Conservation (phyloP, 2,329 filamentous ascomycete species). For the Cryoendolithus antarcticus region DNA sequence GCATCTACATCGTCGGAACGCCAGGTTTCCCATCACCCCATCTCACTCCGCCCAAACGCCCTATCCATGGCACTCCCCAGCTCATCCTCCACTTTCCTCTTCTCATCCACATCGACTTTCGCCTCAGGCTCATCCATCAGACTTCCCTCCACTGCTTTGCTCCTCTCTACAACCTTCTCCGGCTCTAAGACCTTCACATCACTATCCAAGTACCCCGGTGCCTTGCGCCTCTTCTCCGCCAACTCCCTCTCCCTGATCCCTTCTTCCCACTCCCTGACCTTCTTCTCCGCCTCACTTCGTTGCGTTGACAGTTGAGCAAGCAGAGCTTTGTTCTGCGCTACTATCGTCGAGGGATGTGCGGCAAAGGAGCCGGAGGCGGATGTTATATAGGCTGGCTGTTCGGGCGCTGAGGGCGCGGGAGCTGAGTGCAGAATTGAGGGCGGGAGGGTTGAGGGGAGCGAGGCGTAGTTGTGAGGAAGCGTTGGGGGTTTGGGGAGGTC, state of each 20-base stretch:
- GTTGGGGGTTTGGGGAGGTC: slow-evolving; percentile 80
- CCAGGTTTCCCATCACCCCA: too few species aligned
- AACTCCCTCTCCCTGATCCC: slow-evolving; percentile 52
- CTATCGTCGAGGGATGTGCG: slow-evolving; percentile 76
- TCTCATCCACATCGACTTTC: slow-evolving; percentile 6
- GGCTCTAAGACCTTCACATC: slow-evolving; percentile 58
- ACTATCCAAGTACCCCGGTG: slow-evolving; percentile 71
- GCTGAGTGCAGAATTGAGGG: slow-evolving; percentile 48
- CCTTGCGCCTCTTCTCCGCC: slow-evolving; percentile 66
- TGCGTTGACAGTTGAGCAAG: slow-evolving; percentile 61
- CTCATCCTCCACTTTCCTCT: slow-evolving; percentile 18
- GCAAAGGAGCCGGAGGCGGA: slow-evolving; percentile 62
- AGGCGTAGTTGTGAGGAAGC: slow-evolving; percentile 89
- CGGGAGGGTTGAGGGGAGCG: slow-evolving; percentile 75
- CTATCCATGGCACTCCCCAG: slow-evolving; percentile 24
- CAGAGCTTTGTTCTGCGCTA: slow-evolving; percentile 67
- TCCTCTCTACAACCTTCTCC: slow-evolving; percentile 30
- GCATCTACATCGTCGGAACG: too few species aligned
- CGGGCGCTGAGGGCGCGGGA: slow-evolving; percentile 24
- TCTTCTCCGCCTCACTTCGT: slow-evolving; percentile 53
- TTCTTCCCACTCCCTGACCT: slow-evolving; percentile 59
- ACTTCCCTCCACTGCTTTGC: slow-evolving; percentile 9
- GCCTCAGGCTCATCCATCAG: slow-evolving; percentile 16
- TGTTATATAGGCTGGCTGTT: slow-evolving; percentile 56
- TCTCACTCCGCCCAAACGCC: slow-evolving; percentile 23